Evolutionary conservation across 768 basidiomycete species (phyloP), one percentile per base, ranked within the genome.

Genomic region (Russula compacta): DNA sequence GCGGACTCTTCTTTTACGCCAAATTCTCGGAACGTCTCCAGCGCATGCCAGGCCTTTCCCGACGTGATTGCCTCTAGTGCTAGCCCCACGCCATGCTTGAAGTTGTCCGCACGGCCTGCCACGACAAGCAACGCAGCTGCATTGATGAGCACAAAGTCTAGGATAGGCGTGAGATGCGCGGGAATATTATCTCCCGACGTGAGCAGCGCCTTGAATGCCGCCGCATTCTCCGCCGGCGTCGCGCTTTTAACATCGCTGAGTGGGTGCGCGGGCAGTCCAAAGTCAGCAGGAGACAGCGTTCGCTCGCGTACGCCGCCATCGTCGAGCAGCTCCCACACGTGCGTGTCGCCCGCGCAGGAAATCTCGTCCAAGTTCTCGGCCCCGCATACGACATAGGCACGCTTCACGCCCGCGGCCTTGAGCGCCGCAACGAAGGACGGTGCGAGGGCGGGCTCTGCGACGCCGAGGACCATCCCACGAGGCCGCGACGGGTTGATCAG

Each of bases 331-430:
- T 88, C 85, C 95, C 93, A 89, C 39, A 81, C 87, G 73, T 81
- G 81, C 9, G 94, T 95, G 14, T 87, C 83, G 1, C 95, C 97
- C 0, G 92, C 94, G 67, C 92, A 94, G 71, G 89, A 92, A 70
- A 99, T 92, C 77, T 98, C 95, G 73, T 98, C 95, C 44, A 99
- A 77, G 1, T 83, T 83, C 70, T 98, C 97, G 40, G 81, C 83
- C 1, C 95, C 95, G 67, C 94, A 98, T 0, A 99, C 95, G 21
- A 99, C 93, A 58, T 95, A 75, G 0, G 93, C 95, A 38, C 89
- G 82, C 66, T 83, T 76, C 8, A 95, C 90, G 15, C 89, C 88
- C 19, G 85, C 80, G 24, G 89, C 81, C 8, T 75, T 74, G 32
- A 95, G 74, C 3, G 87, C 87, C 52, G 83, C 75, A 0, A 89